Evolutionary conservation across 176 grass and related monocot species (phyloP).

Genomic region (Zea luxurians): DNA sequence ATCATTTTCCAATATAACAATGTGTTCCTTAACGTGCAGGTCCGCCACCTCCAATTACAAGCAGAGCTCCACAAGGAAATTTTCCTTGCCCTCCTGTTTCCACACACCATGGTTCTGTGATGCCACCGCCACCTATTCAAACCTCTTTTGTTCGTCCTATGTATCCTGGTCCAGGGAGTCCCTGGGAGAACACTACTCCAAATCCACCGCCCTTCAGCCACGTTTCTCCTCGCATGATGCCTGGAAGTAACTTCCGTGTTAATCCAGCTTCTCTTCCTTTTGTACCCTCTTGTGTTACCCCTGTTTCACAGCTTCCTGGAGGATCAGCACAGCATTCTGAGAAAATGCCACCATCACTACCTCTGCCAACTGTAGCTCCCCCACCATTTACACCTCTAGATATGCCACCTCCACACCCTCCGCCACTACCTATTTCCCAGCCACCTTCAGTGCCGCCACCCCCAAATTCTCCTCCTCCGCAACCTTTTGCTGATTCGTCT

Average conservation of each 20-base stretch:
- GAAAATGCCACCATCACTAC: conserved; percentile 47
- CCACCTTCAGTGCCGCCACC: conserved; percentile 74
- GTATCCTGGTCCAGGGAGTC: conserved; percentile 64
- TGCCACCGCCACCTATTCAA: conserved; percentile 72
- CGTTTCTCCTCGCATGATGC: conserved; percentile 63
- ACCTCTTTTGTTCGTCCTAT: conserved; percentile 66
- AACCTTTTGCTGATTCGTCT: conserved; percentile 39
- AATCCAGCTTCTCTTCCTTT: conserved; percentile 76
- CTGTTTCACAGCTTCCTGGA: conserved; percentile 56
- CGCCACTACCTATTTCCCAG: conserved; percentile 53
- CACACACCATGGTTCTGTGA: conserved; percentile 52
- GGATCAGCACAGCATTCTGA: conserved; percentile 59
- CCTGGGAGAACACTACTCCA: conserved; percentile 63
- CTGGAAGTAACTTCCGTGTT: conserved; percentile 54
- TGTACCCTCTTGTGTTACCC: conserved; percentile 65
- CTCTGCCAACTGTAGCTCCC: conserved; percentile 50
- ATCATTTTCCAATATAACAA: conserved; percentile 23
- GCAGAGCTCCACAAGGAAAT: conserved; percentile 49
- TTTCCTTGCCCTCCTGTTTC: conserved; percentile 48
- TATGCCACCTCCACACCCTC: conserved; percentile 51
- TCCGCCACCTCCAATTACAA: conserved; percentile 51
- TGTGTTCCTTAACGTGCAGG: conserved; percentile 50
- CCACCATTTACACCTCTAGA: conserved; percentile 49
- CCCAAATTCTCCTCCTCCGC: conserved; percentile 65
- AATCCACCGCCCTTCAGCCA: conserved; percentile 59